A percentile compares a stretch with the other conserved stretches of the same genome.
phyloP scores from a whole-genome alignment of 257 asterid species.

The Verbena officinalis region DNA sequence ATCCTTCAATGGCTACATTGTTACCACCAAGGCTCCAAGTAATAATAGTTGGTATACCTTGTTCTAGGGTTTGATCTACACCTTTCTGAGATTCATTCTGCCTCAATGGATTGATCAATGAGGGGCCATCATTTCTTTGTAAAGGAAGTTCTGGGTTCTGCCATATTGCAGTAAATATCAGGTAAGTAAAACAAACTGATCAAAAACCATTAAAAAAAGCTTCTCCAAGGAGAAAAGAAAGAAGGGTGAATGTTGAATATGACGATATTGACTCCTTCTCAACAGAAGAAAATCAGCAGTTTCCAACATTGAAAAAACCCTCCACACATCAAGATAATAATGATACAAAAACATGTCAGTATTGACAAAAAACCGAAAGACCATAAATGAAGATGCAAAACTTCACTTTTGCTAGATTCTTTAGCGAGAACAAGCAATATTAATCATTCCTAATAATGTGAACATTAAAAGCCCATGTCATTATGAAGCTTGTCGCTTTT shows the following conservation, averaged over 20 bases:
- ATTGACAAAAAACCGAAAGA: constrained; percentile 2
- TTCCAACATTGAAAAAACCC: not conserved
- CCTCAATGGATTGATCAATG: constrained; percentile 41
- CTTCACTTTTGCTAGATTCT: too few relatives aligned
- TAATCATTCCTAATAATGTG: too few relatives aligned
- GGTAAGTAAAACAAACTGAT: constrained; percentile 15
- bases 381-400: not conserved
- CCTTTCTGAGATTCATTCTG: constrained; percentile 41
- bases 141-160: constrained; percentile 77
- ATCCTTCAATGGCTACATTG: constrained; percentile 80
- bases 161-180: constrained; percentile 28
- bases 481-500: too few relatives aligned
- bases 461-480: too few relatives aligned
- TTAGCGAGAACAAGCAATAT: too few relatives aligned
- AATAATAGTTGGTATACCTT: constrained; percentile 56
- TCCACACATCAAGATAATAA: not conserved
- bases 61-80: constrained; percentile 41
- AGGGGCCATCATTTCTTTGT: constrained; percentile 50
- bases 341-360: constrained; percentile 5
- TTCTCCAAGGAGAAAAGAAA: not conserved
- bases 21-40: constrained; percentile 74
- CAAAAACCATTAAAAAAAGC: constrained; percentile 19
- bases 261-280: too few relatives aligned
- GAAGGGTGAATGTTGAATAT: too few relatives aligned
- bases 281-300: too few relatives aligned